phyloP scores from a whole-genome alignment of 352 stramenopile genomes.

The Pythium aquatile region DNA sequence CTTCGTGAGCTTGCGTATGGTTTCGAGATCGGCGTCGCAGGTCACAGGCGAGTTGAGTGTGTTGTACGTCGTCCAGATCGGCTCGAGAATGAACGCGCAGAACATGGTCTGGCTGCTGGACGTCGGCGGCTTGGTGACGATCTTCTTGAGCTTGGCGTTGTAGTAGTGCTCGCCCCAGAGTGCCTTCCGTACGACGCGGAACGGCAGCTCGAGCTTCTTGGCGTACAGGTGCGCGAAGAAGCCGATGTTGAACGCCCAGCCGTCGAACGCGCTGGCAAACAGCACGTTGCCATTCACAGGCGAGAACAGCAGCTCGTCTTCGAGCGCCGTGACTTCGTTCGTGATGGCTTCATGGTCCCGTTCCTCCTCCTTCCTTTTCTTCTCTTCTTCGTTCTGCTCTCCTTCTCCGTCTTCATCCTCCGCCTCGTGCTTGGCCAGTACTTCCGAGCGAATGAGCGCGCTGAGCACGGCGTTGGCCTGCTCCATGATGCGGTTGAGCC shows the following conservation, averaged over 20 bases:
- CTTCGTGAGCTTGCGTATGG: slow-evolving; percentile 59
- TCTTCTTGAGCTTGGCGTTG: slow-evolving; percentile 90
- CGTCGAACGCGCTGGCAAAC: slow-evolving; percentile 90
- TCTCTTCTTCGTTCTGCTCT: slow-evolving; percentile 29
- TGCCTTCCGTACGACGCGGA: slow-evolving; percentile 62
- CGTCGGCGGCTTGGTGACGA: slow-evolving; percentile 74
- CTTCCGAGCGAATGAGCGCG: slow-evolving; percentile 76
- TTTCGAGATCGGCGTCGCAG: slow-evolving; percentile 47
- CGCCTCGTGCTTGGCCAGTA: slow-evolving; percentile 67
- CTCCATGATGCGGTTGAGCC: slow-evolving; percentile 92
- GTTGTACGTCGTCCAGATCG: slow-evolving; percentile 89
- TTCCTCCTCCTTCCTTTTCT: slow-evolving; percentile 10
- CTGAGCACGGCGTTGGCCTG: slow-evolving; percentile 85
- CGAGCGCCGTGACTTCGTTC: slow-evolving; percentile 59
- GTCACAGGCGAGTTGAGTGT: slow-evolving; percentile 42
- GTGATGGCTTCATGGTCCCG: slow-evolving; percentile 39
- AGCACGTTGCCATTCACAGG: slow-evolving; percentile 91
- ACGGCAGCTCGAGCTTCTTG: slow-evolving; percentile 67
- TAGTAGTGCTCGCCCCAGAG: slow-evolving; percentile 93
- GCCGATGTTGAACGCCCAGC: slow-evolving; percentile 91
- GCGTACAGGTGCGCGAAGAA: slow-evolving; percentile 75
- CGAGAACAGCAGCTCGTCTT: slow-evolving; percentile 84
- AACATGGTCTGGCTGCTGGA: slow-evolving; percentile 88
- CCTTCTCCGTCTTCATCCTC: slow-evolving; percentile 23
- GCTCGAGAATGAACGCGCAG: slow-evolving; percentile 89